Evolutionary conservation across 1,284 basidiomycete species (phyloP).

Genomic region (Singerocomus rubriflavus): DNA sequence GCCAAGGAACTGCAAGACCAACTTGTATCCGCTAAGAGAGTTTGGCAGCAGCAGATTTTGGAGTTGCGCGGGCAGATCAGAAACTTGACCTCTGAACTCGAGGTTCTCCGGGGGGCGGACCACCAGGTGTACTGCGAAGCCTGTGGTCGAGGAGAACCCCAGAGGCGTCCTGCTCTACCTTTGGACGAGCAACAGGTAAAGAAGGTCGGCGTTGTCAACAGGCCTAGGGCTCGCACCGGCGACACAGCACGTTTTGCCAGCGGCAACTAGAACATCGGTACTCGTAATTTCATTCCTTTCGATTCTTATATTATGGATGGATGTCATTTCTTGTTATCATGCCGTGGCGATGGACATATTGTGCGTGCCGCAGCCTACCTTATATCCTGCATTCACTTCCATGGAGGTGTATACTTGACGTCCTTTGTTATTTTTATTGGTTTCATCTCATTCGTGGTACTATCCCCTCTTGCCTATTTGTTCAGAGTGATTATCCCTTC

Average conservation of each 20-base stretch:
- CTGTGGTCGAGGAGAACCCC: constrained; percentile 53
- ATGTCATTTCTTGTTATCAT: constrained; percentile 20
- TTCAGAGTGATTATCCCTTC: constrained; percentile 3
- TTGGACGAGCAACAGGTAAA: constrained; percentile 20
- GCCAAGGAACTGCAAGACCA: constrained; percentile 62
- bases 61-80: constrained; percentile 72
- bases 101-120: constrained; percentile 45
- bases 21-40: constrained; percentile 52
- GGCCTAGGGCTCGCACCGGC: constrained; percentile 67
- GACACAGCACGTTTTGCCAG: constrained; percentile 57
- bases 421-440: constrained; percentile 25
- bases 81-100: constrained; percentile 65
- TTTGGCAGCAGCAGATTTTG: constrained; percentile 69
- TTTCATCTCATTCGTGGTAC: constrained; percentile 18
- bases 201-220: constrained; percentile 53
- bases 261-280: constrained; percentile 34
- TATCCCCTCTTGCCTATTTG: constrained; percentile 5
- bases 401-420: constrained; percentile 6
- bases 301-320: constrained; percentile 15
- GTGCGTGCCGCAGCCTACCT: constrained; percentile 15
- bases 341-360: constrained; percentile 8
- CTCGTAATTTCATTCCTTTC: constrained; percentile 7
- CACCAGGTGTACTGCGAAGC: constrained; percentile 49
- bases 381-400: constrained; percentile 15
- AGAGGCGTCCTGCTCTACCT: constrained; percentile 10